Conservation (phyloP, 164 flowering plant genomes). For the Hamamelis virginiana region DNA sequence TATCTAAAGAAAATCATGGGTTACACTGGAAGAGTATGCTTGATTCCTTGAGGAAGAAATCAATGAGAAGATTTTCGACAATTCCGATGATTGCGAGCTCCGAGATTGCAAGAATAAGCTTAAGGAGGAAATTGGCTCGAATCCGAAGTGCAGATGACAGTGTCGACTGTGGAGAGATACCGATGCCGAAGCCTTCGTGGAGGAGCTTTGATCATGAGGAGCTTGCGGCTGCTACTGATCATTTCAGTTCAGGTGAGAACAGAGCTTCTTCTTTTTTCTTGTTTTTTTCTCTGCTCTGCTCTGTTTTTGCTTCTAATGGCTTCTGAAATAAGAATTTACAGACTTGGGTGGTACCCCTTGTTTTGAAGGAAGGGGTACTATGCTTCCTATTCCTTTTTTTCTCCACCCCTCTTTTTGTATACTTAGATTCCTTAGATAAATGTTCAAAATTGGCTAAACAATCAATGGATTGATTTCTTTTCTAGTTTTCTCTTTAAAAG, state of each 20-base stretch:
- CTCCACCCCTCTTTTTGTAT: no score
- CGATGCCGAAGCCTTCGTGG: conserved; percentile 63
- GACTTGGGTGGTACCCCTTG: no score
- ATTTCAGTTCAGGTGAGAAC: conserved; percentile 66
- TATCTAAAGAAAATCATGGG: conserved; percentile 17
- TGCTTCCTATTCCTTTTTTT: no score
- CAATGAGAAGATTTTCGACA: conserved; percentile 50
- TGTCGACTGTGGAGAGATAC: conserved; percentile 24
- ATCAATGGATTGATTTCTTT: no score
- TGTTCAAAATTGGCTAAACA: no score
- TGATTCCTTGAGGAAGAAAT: conserved; percentile 49
- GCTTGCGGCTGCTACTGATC: conserved; percentile 70
- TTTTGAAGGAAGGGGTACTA: no score
- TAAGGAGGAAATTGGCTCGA: conserved; percentile 42
- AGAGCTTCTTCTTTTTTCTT: neutral
- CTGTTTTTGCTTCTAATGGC: neutral
- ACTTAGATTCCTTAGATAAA: no score
- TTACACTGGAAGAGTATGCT: conserved; percentile 57
- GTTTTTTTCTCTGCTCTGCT: neutral
- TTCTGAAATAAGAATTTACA: neutral
- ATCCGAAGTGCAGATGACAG: conserved; percentile 40
- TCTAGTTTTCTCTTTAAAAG: no score
- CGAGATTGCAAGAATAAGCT: conserved; percentile 43
- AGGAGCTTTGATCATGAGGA: conserved; percentile 57
- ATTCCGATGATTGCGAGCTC: conserved; percentile 42